A percentile compares a stretch with the other conserved stretches of the same genome.
Evolutionary conservation across 768 basidiomycete species (phyloP).

Genomic region (Strobilomyces echinocephalus): DNA sequence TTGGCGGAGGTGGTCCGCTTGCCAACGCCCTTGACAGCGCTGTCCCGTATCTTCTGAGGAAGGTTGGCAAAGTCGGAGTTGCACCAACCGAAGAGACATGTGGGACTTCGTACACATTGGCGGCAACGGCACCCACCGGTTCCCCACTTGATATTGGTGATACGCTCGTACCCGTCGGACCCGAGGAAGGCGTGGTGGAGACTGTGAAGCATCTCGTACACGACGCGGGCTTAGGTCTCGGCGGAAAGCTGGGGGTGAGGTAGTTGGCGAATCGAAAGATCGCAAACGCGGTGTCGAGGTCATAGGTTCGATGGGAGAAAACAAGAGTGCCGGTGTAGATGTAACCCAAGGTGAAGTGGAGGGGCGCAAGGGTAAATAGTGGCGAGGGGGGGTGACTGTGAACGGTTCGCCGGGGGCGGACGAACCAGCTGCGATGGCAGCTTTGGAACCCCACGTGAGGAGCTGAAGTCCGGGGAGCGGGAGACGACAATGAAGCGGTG

Average conservation of each 20-base stretch:
- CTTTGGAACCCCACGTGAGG: conserved; percentile 54
- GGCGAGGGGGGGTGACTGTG: conserved; percentile 73
- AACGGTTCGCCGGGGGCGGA: conserved; percentile 40
- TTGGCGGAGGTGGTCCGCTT: conserved; percentile 65
- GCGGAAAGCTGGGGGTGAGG: conserved; percentile 64
- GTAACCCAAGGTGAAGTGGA: conserved; percentile 92
- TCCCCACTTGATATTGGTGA: conserved; percentile 76
- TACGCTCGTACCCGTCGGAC: conserved; percentile 71
- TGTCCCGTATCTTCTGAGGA: conserved; percentile 58
- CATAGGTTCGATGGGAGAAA: conserved; percentile 90
- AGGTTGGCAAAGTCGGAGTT: conserved; percentile 74
- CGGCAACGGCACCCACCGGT: conserved; percentile 80
- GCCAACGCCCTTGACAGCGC: conserved; percentile 66
- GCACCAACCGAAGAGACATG: conserved; percentile 82
- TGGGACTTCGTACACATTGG: conserved; percentile 78
- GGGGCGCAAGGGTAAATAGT: conserved; percentile 89
- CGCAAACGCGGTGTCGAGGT: conserved; percentile 86
- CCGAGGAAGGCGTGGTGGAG: conserved; percentile 80
- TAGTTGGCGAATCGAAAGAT: conserved; percentile 82
- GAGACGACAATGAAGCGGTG: conserved; percentile 93
- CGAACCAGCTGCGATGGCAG: conserved; percentile 27
- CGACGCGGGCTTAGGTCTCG: conserved; percentile 79
- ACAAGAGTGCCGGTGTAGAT: conserved; percentile 92
- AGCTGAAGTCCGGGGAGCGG: conserved; percentile 88
- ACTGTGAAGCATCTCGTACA: conserved; percentile 86